These are phyloP conservation scores for Grigorovia transvaalensis DNA, from an alignment of 805 yeast species.

Conservation along the genomic window DNA sequence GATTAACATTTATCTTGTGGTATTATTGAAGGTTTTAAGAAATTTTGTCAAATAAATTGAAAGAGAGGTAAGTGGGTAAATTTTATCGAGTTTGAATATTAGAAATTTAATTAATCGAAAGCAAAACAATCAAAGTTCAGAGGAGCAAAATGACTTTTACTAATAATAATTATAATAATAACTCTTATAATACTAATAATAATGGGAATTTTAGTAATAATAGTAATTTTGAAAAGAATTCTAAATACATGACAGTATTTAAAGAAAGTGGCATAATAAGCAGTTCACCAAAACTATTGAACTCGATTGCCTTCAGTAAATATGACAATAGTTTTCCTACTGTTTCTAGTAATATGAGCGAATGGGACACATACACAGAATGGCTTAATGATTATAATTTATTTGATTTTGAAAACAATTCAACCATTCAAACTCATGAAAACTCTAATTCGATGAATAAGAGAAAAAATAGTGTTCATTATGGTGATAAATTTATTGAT, in stretches of 20 bases:
- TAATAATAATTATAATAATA: too few species aligned
- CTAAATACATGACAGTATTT: neutral
- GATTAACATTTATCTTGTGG: too few species aligned
- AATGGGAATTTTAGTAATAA: neutral
- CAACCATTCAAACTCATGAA: neutral
- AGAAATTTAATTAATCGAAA: too few species aligned
- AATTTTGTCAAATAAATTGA: too few species aligned
- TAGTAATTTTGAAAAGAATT: neutral
- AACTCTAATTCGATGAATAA: neutral
- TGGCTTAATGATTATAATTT: neutral
- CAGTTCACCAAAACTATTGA: neutral
- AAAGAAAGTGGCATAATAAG: neutral
- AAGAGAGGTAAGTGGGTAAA: too few species aligned
- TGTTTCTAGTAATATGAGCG: neutral
- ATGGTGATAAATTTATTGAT: neutral
- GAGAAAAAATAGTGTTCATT: too few species aligned
- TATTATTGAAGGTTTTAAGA: too few species aligned
- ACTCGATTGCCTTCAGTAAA: neutral
- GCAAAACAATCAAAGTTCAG: too few species aligned
- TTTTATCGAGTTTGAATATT: too few species aligned
- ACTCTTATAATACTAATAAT: too few species aligned
- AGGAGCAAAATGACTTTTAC: neutral
- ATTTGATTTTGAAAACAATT: neutral
- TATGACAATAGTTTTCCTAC: neutral
- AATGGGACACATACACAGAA: neutral